Percentiles rank a stretch among this genome's conserved stretches.
phyloP scores from a whole-genome alignment of 2,329 filamentous ascomycete species.

The Lanzia echinophila region DNA sequence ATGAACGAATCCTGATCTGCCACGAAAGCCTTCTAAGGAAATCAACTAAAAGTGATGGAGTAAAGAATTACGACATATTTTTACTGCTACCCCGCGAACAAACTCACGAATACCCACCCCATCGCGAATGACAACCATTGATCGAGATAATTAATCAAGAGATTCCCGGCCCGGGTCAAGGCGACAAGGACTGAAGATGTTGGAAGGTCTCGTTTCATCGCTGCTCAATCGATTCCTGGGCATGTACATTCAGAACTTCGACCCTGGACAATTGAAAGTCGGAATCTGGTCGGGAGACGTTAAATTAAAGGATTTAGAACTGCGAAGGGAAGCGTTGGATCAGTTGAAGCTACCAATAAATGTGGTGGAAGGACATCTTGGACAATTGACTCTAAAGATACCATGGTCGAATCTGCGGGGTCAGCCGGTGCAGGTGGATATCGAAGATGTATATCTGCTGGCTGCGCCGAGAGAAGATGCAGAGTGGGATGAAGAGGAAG shows the following conservation, averaged over 20 bases:
- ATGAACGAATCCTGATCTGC: conserved; percentile 7
- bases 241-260: conserved; percentile 99
- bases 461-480: conserved; percentile 94
- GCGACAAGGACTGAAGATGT: conserved; percentile 63
- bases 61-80: conserved; percentile 8
- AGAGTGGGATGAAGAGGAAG: conserved; percentile 87
- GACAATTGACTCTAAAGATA: conserved; percentile 84
- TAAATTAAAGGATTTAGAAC: conserved; percentile 84
- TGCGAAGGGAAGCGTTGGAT: conserved; percentile 90
- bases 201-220: conserved; percentile 94
- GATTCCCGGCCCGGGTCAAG: conserved; percentile 66
- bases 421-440: conserved; percentile 88
- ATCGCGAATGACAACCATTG: conserved; percentile 18
- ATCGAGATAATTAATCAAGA: conserved; percentile 12
- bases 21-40: not conserved
- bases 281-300: conserved; percentile 99
- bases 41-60: conserved; percentile 13
- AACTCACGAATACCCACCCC: conserved; percentile 4
- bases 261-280: conserved; percentile 94
- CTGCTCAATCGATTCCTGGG: conserved; percentile 98
- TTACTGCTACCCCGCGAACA: not conserved
- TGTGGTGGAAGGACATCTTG: conserved; percentile 90
- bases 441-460: conserved; percentile 93
- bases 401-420: conserved; percentile 96
- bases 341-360: conserved; percentile 96